Base-by-base conservation (phyloP, 352 stramenopile species). In the Ophiocytium majus region DNA sequence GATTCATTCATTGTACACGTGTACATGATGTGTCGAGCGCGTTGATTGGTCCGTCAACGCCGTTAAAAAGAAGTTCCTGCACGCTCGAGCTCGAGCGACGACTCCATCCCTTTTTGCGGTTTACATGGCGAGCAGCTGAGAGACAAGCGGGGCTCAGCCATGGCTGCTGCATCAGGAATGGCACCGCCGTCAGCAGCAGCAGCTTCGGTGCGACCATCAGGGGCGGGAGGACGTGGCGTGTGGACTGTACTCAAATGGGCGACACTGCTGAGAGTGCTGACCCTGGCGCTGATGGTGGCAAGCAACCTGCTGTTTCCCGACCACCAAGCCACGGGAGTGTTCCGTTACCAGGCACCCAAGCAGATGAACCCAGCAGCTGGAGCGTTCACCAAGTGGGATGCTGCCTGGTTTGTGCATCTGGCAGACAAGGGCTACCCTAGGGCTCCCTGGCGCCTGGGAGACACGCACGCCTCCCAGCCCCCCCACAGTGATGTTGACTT, bases 391-490 rank as follows among this genome's bases (percentile, higher is more conserved):
- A 82, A 75, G 33, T 88, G 84, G 84, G 84, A 88, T n/a, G 82
- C 84, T 31, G 84, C 84, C 31, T 88, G 84, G 84, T 82, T 88
- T 37, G 79, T 88, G 37, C 81, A 57, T 28, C 79, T 88, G 31
- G 84, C 84, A 1, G 81, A 86, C 66, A 76, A 50, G 31, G 84
- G 84, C 28, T 88, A 88, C 43, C 84, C 84, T 19, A 0, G n/a
- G 10, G 1, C 14, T 31, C 31, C 36, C 33, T 36, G 5, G 31
- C 35, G 17, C 19, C 63, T 50, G 76, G 19, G 32, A 35, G 32
- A 17, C 32, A 33, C 33, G 34, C 23, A 36, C 9, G 43, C 14
- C 37, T 17, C 57, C 0, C 14, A 23, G 63, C 31, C 17, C 19
- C 81, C 17, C 10, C 64, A 63, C 28, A 82, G 50, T 43, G 37